These are phyloP conservation scores for Umbilicaria muhlenbergii DNA, from an alignment of 495 filamentous ascomycete genomes.

Conservation along the genomic window DNA sequence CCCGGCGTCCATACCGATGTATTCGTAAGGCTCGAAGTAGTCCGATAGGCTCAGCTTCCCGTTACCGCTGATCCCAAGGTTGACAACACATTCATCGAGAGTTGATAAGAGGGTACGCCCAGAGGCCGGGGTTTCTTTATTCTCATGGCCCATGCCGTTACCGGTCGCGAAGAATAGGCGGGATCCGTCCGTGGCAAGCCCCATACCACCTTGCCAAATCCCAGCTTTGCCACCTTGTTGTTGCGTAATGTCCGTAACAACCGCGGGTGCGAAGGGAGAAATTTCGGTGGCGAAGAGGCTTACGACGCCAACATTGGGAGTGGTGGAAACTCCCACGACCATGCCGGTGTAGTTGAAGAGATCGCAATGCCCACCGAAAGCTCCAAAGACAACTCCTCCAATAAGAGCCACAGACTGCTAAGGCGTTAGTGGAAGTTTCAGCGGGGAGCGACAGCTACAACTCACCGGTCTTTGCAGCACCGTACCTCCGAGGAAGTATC, in stretches of 20 bases:
- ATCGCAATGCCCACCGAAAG: slow-evolving; percentile 24
- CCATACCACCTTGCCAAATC: slow-evolving; percentile 28
- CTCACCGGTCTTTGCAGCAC: slow-evolving; percentile 17
- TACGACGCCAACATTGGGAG: slow-evolving; percentile 15
- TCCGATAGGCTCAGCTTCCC: slow-evolving; percentile 16
- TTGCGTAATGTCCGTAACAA: not conserved
- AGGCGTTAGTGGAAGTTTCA: too few species aligned
- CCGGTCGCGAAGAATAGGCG: slow-evolving; percentile 28
- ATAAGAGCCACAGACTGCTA: slow-evolving; percentile 16
- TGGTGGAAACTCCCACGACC: slow-evolving; percentile 9
- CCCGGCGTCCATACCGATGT: slow-evolving; percentile 14
- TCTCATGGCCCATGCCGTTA: slow-evolving; percentile 27
- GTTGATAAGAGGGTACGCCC: slow-evolving; percentile 25
- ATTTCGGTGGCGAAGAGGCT: slow-evolving; percentile 7
- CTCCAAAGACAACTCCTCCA: slow-evolving; percentile 21
- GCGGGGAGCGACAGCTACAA: too few species aligned
- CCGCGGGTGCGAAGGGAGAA: slow-evolving; percentile 7
- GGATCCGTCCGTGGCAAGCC: slow-evolving; percentile 21
- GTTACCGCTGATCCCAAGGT: slow-evolving; percentile 22
- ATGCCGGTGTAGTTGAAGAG: slow-evolving; percentile 17
- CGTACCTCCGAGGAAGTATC: slow-evolving; percentile 21
- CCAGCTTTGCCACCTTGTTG: slow-evolving; percentile 17
- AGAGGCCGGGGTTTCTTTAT: slow-evolving; percentile 19
- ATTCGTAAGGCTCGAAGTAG: slow-evolving; percentile 19
- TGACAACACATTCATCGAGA: slow-evolving; percentile 26